Evolutionary conservation across 441 rosid genomes (phyloP), one percentile per base, ranked within the genome.

Genomic region (Gossypium laxum): DNA sequence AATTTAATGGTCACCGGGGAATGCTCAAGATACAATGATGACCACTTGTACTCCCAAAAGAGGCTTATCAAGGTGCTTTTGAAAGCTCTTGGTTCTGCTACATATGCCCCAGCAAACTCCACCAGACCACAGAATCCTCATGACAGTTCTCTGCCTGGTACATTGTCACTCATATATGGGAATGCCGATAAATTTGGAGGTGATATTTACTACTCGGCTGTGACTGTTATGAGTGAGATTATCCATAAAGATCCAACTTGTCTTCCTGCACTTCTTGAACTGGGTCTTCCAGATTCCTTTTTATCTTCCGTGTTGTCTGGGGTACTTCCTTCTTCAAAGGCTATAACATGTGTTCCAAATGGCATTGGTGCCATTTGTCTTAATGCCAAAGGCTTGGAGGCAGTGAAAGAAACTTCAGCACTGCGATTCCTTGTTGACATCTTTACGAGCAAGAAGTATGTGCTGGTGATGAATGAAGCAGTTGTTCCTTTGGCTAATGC

Each of bases 201-300:
- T 57, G 99, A 92, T 66, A 92, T 95, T 51, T 95, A 89, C 74
- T 82, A 87, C 84, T 91, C 99, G 18, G 97, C 98, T 75, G 99
- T 95, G 78, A 92, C 98, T 58, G 93, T 95, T 48, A 95, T 95
- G 99, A 92, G 98, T 80, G 98, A 95, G 75, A 86, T 92, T 66
- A 89, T 95, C 76, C 99, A 95, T 86, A 95, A 92, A 79, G 98
- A 95, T 74, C 99, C 99, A 60, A 92, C 98, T 58, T 91, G 94
- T 77, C 91, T 91, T 72, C 74, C 93, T 26, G 78, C 81, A 19
- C 82, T 95, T 75, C 89, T 88, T 76, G 99, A 95, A 77, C 75
- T 91, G 85, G 92, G 97, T 75, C 95, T 95, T 72, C 97, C 97
- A 12, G 89, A 82, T 79, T 91, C 99, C 69, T 95, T 92, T 85